Percentiles rank a stretch among this genome's conserved stretches.
Conservation (phyloP, 2,329 filamentous ascomycete genomes). For the Penicillium sp. region DNA sequence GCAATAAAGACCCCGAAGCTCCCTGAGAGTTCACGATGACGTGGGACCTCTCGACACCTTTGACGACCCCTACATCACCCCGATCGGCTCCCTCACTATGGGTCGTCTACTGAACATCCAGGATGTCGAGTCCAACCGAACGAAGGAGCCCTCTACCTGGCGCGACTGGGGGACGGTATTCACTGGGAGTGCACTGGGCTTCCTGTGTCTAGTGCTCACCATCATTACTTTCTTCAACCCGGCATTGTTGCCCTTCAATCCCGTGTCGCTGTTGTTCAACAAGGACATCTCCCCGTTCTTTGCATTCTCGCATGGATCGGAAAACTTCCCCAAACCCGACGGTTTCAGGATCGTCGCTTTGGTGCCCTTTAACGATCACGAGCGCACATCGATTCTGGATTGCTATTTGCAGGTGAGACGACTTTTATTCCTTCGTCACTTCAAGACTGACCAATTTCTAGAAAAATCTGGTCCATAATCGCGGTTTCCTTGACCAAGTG, state of each 20-base stretch:
- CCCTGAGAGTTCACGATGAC: not conserved
- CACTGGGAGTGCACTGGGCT: constrained; percentile 22
- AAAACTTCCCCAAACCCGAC: constrained; percentile 30
- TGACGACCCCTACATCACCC: not conserved
- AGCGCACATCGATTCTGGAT: constrained; percentile 36
- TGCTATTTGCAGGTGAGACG: constrained; percentile 38
- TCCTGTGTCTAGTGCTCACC: constrained; percentile 21
- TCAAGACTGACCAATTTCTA: constrained; percentile 5
- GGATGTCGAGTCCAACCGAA: constrained; percentile 22
- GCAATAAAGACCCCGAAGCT: not conserved
- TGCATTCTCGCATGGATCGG: constrained; percentile 26
- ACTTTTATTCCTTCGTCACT: not conserved
- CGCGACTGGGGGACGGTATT: constrained; percentile 19
- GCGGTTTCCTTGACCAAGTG: constrained; percentile 41
- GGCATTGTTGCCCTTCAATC: constrained; percentile 17
- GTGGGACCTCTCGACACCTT: not conserved
- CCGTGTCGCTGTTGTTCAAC: constrained; percentile 18
- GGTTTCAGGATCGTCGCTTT: constrained; percentile 36
- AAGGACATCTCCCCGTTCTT: constrained; percentile 25
- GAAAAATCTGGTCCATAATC: constrained; percentile 38
- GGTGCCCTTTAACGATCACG: constrained; percentile 35
- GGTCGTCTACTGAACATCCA: constrained; percentile 11
- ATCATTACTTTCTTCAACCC: constrained; percentile 18
- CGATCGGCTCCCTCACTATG: constrained; percentile 15
- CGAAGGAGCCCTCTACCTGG: constrained; percentile 9